These are phyloP conservation scores for Calonectria hongkongensis DNA, from an alignment of 2,329 filamentous ascomycete genomes.

Conservation along the genomic window DNA sequence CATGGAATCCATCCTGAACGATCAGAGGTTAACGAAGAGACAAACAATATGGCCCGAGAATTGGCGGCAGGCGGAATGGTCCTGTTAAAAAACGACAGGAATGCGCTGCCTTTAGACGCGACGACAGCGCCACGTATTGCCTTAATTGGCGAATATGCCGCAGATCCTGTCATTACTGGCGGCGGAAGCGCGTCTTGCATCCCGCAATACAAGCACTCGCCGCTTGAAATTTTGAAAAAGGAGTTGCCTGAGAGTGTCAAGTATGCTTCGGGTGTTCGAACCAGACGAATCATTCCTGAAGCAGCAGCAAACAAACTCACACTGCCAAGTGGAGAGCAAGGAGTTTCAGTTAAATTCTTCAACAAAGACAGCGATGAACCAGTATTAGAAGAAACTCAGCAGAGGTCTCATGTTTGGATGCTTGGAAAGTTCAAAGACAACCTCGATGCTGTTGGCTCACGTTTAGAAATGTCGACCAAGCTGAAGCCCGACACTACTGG, in stretches of 20 bases:
- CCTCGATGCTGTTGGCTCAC: slow-evolving; percentile 26
- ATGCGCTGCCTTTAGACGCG: slow-evolving; percentile 28
- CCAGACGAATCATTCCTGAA: slow-evolving; percentile 39
- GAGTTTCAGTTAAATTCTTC: slow-evolving; percentile 37
- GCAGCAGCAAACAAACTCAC: slow-evolving; percentile 21
- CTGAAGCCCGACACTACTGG: slow-evolving; percentile 38
- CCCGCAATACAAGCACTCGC: slow-evolving; percentile 41
- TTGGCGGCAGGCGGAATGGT: slow-evolving; percentile 37
- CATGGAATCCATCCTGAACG: slow-evolving; percentile 29
- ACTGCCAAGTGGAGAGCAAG: slow-evolving; percentile 4
- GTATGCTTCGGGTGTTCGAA: slow-evolving; percentile 40
- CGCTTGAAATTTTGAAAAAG: slow-evolving; percentile 31
- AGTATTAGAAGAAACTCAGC: slow-evolving; percentile 25
- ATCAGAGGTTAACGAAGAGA: slow-evolving; percentile 40
- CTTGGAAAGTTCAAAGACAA: slow-evolving; percentile 36
- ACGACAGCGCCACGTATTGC: slow-evolving; percentile 24
- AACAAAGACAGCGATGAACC: slow-evolving; percentile 23
- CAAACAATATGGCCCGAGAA: slow-evolving; percentile 38
- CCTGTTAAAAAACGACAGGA: slow-evolving; percentile 42
- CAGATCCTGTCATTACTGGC: slow-evolving; percentile 38
- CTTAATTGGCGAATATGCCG: slow-evolving; percentile 41
- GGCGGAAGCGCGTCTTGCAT: slow-evolving; percentile 45
- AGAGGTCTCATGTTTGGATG: slow-evolving; percentile 39
- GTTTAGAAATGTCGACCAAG: slow-evolving; percentile 34
- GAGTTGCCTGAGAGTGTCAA: slow-evolving; percentile 5